phyloP scores from a whole-genome alignment of 208 protist genomes.

The Acanthamoeba royreba region DNA sequence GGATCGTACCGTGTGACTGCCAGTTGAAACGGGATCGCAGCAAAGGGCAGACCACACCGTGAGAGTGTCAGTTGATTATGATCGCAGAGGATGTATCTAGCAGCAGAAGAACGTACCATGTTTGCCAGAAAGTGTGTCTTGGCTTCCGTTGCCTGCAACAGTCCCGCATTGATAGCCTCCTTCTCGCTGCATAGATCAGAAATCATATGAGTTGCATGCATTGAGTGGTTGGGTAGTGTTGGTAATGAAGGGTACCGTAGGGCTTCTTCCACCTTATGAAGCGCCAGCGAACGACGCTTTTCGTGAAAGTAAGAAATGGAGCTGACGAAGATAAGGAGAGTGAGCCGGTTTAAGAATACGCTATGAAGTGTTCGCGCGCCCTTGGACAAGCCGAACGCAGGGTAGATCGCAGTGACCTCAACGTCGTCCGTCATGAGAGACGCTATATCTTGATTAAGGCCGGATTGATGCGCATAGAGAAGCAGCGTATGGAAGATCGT shows the following conservation, averaged over 20 bases:
- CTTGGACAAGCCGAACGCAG: not conserved
- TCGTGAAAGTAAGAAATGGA: not conserved
- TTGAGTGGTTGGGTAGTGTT: not conserved
- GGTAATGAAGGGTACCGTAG: not conserved
- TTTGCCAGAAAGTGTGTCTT: slow-evolving; percentile 20
- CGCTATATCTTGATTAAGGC: not conserved
- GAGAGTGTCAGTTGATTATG: no score
- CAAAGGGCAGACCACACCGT: not conserved
- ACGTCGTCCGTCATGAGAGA: not conserved
- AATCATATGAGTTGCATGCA: not conserved
- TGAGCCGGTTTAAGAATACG: not conserved
- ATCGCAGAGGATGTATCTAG: no score
- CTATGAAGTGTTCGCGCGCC: not conserved
- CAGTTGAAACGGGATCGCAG: no score
- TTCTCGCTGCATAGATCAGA: not conserved
- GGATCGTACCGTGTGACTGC: no score
- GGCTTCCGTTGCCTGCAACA: not conserved
- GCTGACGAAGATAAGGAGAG: not conserved
- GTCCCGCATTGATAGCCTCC: not conserved
- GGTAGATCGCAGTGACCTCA: not conserved
- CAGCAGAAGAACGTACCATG: not conserved
- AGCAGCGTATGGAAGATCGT: not conserved
- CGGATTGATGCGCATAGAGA: not conserved
- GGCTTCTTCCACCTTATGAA: not conserved
- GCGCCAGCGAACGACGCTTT: not conserved